Conservation (phyloP, 2,329 filamentous ascomycete genomes). For the Neobulgaria alba region DNA sequence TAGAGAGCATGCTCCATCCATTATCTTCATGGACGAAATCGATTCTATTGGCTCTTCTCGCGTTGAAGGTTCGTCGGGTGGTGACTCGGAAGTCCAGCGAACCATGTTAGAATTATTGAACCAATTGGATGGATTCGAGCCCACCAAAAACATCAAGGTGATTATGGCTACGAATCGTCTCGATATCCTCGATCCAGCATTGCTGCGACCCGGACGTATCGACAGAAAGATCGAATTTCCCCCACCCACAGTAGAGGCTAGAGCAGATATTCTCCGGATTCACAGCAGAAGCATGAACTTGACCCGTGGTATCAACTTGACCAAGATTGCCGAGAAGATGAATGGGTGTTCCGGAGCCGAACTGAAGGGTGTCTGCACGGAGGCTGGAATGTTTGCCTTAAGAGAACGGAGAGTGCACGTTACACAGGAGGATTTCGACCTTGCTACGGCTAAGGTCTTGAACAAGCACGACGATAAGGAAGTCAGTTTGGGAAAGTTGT, state of each 20-base stretch:
- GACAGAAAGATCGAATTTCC: conserved; percentile 99
- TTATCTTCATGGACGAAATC: conserved; percentile 99
- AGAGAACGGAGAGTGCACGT: conserved; percentile 94
- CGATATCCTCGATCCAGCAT: conserved; percentile 90
- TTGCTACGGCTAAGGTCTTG: conserved; percentile 96
- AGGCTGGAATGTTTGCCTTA: conserved; percentile 96
- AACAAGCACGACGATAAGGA: conserved; percentile 99
- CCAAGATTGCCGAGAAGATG: conserved; percentile 99
- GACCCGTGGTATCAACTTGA: conserved; percentile 93
- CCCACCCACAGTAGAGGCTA: conserved; percentile 88
- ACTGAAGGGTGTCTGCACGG: conserved; percentile 96
- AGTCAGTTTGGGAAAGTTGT: conserved; percentile 80
- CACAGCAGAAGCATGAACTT: conserved; percentile 98
- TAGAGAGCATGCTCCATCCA: conserved; percentile 91
- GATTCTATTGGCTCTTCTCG: conserved; percentile 96
- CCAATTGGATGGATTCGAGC: conserved; percentile 97
- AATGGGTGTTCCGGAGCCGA: conserved; percentile 97
- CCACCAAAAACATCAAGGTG: conserved; percentile 99
- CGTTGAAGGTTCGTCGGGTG: conserved; percentile 89
- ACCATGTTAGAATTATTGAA: conserved; percentile 98
- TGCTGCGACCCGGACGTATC: conserved; percentile 92
- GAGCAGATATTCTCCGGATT: conserved; percentile 95
- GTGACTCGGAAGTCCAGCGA: conserved; percentile 95
- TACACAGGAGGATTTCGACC: conserved; percentile 97
- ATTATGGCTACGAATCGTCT: conserved; percentile 99